Conservation (phyloP, 2,329 filamentous ascomycete species). For the Didymellaceae sp. region DNA sequence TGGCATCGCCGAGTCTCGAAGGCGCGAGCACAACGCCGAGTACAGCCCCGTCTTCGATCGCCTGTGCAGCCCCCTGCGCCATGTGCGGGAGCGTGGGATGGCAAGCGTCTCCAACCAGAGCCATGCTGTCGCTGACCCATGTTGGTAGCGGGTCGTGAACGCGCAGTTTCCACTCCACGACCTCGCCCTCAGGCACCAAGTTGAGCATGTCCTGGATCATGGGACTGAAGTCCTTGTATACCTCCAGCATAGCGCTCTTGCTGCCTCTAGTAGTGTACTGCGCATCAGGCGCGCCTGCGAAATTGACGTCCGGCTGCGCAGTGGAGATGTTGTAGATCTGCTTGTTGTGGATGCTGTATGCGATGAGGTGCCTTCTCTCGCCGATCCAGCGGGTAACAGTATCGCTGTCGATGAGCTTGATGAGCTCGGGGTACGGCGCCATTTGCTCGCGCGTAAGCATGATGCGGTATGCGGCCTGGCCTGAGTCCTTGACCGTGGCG, state of each 20-base stretch:
- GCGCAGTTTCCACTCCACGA: constrained; percentile 71
- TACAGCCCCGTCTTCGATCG: constrained; percentile 68
- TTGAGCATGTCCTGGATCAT: constrained; percentile 66
- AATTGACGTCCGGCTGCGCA: constrained; percentile 66
- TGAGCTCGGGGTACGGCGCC: constrained; percentile 69
- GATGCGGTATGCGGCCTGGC: constrained; percentile 80
- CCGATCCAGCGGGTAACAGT: constrained; percentile 78
- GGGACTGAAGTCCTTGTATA: constrained; percentile 67
- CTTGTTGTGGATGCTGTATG: constrained; percentile 74
- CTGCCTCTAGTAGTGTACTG: constrained; percentile 69
- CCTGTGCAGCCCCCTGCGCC: constrained; percentile 69
- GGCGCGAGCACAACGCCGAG: constrained; percentile 59
- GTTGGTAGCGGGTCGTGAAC: constrained; percentile 67
- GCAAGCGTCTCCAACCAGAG: constrained; percentile 65
- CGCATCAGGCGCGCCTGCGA: constrained; percentile 61
- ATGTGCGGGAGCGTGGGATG: constrained; percentile 70
- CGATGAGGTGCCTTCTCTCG: constrained; percentile 76
- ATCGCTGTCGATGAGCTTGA: constrained; percentile 70
- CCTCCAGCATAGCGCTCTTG: constrained; percentile 65
- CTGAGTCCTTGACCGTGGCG: constrained; percentile 69
- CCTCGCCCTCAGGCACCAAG: constrained; percentile 67
- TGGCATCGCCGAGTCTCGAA: constrained; percentile 54
- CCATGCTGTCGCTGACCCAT: constrained; percentile 63
- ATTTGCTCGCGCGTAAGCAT: constrained; percentile 74
- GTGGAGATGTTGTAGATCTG: constrained; percentile 72